These are phyloP conservation scores for Dalbergia oliveri DNA, from an alignment of 306 rosid genomes.

Conservation along the genomic window DNA sequence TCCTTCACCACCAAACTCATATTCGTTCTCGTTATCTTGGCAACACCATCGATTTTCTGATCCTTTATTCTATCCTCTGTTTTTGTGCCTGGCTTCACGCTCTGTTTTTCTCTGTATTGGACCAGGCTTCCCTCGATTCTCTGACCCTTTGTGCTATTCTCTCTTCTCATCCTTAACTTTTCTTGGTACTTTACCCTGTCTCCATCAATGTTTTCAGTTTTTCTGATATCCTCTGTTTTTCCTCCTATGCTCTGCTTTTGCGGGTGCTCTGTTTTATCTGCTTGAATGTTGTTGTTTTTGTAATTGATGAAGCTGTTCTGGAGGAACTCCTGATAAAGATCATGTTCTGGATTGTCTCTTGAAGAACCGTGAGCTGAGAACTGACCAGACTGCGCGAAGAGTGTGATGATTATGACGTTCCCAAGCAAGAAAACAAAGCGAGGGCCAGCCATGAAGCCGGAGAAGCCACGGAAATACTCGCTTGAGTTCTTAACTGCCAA, in stretches of 20 bases:
- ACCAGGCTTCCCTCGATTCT: background rate
- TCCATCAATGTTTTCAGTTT: background rate
- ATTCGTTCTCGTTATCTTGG: background rate
- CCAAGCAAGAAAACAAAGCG: slow-evolving; percentile 76
- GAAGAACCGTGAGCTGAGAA: slow-evolving; percentile 53
- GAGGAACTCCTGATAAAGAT: slow-evolving; percentile 72
- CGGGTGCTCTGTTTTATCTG: background rate
- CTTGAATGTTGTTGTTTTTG: slow-evolving; percentile 38
- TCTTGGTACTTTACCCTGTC: background rate
- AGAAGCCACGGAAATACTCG: slow-evolving; percentile 58
- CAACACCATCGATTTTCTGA: background rate
- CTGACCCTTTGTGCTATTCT: background rate
- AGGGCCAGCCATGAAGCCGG: slow-evolving; percentile 58
- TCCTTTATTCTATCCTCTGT: background rate
- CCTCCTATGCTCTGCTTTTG: background rate
- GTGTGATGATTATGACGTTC: slow-evolving; percentile 70
- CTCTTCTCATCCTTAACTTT: background rate
- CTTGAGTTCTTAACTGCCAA: slow-evolving; percentile 63
- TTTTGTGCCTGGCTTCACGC: background rate
- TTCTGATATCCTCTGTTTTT: background rate
- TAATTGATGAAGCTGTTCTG: slow-evolving; percentile 52
- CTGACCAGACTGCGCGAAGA: slow-evolving; percentile 70
- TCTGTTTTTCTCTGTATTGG: slow-evolving; percentile 16
- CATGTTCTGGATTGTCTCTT: slow-evolving; percentile 39
- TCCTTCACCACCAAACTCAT: slow-evolving; percentile 42